These are phyloP conservation scores for Fonsecaea pugnacius DNA, from an alignment of 2,329 filamentous ascomycete genomes.

Conservation along the genomic window DNA sequence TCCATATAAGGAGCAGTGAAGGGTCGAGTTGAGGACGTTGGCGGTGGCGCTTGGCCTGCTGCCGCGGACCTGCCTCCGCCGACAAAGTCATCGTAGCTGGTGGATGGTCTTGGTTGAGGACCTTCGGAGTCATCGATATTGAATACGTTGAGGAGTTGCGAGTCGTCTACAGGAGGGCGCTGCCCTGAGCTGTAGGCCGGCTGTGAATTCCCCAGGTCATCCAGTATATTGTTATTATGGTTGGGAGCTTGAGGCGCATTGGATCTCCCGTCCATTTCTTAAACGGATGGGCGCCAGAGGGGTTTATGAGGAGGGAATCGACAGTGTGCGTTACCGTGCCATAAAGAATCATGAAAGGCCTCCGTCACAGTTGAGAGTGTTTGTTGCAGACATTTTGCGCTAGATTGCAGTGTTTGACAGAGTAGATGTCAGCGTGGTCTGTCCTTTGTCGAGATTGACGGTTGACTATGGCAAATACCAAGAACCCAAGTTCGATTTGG, in stretches of 20 bases:
- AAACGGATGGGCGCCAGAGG: conserved; percentile 20
- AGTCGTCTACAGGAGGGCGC: conserved; percentile 77
- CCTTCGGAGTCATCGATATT: conserved; percentile 69
- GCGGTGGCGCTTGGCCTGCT: conserved; percentile 38
- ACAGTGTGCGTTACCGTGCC: conserved; percentile 18
- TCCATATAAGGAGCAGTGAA: conserved; percentile 37
- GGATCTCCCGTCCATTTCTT: conserved; percentile 35
- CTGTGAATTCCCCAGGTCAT: conserved; percentile 48
- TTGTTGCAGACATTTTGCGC: conserved; percentile 14
- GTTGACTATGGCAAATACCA: conserved; percentile 18
- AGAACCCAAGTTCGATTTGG: conserved; percentile 5
- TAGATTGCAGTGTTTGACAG: neutral
- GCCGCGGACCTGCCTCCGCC: conserved; percentile 55
- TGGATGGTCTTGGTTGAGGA: conserved; percentile 73
- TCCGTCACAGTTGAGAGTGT: conserved; percentile 12
- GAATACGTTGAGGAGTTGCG: conserved; percentile 76
- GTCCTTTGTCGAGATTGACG: conserved; percentile 1
- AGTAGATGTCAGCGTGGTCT: conserved; percentile 22
- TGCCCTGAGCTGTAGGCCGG: conserved; percentile 72
- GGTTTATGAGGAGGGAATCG: conserved; percentile 15
- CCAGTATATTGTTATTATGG: conserved; percentile 49
- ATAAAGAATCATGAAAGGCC: conserved; percentile 13
- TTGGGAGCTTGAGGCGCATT: conserved; percentile 31
- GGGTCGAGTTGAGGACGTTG: conserved; percentile 44
- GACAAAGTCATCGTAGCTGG: conserved; percentile 94